A percentile compares a stretch with the other conserved stretches of the same genome.
These are phyloP conservation scores for Barbatosphaeria neglecta DNA, from an alignment of 495 filamentous ascomycete species.

Conservation along the genomic window DNA sequence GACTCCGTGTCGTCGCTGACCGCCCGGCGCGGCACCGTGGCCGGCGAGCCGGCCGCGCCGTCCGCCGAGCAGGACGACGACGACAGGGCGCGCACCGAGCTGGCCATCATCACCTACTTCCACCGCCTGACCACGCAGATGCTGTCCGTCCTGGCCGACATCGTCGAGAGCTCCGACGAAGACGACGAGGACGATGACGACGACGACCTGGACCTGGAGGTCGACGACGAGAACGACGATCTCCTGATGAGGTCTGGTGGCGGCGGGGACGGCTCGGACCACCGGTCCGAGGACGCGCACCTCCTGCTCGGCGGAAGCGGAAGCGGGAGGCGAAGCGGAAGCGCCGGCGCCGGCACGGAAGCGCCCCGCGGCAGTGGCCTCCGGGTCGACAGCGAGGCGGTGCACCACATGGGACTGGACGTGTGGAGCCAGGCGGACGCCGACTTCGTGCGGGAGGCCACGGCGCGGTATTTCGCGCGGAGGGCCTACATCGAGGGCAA, in stretches of 20 bases:
- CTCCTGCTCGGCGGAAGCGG: too few relatives aligned
- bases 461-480: conserved; percentile 59
- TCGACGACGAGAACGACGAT: too few relatives aligned
- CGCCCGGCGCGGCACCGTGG: conserved; percentile 9
- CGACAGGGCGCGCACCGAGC: conserved; percentile 39
- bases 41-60: conserved; percentile 3
- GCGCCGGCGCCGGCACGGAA: conserved; percentile 14
- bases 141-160: conserved; percentile 55
- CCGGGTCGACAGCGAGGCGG: conserved; percentile 53
- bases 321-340: too few relatives aligned
- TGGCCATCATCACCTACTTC: conserved; percentile 83
- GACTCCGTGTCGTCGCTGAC: conserved; percentile 29
- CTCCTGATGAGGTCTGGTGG: too few relatives aligned
- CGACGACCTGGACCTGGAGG: conserved; percentile 17
- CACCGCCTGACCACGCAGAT: conserved; percentile 70
- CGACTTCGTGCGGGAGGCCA: conserved; percentile 56
- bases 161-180: conserved; percentile 48
- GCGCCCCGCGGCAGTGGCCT: too few relatives aligned
- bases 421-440: conserved; percentile 73
- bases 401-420: conserved; percentile 74
- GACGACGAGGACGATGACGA: conserved; percentile 39
- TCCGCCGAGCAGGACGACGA: conserved; percentile 11
- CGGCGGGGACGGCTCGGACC: too few relatives aligned
- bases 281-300: conserved; percentile 13
- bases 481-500: conserved; percentile 57